Percentiles rank a stretch among this genome's conserved stretches.
Conservation (phyloP, 2,329 filamentous ascomycete genomes). For the Ramichloridium luteum region DNA sequence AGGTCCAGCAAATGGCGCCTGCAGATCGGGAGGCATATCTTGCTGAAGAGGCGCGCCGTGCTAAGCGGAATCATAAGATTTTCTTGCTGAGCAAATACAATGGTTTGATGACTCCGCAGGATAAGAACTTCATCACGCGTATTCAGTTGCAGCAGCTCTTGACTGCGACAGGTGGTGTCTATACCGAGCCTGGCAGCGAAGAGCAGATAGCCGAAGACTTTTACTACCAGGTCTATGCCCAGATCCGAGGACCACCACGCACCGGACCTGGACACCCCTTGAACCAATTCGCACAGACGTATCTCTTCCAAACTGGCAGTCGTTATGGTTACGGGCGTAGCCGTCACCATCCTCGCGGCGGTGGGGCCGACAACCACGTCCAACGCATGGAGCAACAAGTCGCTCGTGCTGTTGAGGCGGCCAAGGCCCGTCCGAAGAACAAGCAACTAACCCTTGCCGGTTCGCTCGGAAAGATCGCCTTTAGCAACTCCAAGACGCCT, state of each 20-base stretch:
- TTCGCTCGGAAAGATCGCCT: conserved; percentile 93
- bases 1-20: conserved; percentile 65
- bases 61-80: conserved; percentile 97
- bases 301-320: conserved; percentile 87
- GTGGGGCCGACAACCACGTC: conserved; percentile 73
- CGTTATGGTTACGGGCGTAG: conserved; percentile 55
- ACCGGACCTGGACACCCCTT: conserved; percentile 88
- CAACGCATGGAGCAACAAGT: conserved; percentile 99
- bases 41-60: conserved; percentile 83
- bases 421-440: conserved; percentile 95
- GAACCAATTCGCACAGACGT: conserved; percentile 95
- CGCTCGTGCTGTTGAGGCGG: conserved; percentile 89
- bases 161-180: conserved; percentile 76
- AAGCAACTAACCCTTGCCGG: conserved; percentile 94
- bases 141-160: conserved; percentile 96
- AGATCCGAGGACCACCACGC: conserved; percentile 74
- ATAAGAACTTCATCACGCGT: conserved; percentile 98
- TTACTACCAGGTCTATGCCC: conserved; percentile 95
- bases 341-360: conserved; percentile 60
- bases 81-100: conserved; percentile 87
- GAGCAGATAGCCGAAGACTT: conserved; percentile 83
- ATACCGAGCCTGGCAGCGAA: conserved; percentile 61
- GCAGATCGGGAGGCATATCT: conserved; percentile 74
- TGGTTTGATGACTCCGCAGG: conserved; percentile 94
- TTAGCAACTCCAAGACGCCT: conserved; percentile 96